phyloP scores from a whole-genome alignment of 1,284 basidiomycete genomes.

The Cronartium ribicola region DNA sequence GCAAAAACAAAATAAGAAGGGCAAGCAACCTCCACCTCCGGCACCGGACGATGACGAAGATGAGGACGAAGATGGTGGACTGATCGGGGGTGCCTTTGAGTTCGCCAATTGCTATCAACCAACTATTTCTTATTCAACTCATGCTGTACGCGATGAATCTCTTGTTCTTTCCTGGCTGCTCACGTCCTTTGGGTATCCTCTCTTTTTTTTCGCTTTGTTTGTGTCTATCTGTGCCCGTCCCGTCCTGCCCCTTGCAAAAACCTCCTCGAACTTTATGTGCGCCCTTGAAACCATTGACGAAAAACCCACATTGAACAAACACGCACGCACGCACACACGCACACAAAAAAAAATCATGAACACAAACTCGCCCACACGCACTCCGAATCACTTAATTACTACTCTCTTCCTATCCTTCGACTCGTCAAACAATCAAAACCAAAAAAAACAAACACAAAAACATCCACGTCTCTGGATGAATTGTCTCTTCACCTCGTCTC shows the following conservation, averaged over 20 bases:
- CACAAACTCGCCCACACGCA: no score
- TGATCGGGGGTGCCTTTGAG: conserved; percentile 10
- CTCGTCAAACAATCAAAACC: no score
- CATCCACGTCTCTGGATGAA: no score
- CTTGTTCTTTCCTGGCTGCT: conserved; percentile 8
- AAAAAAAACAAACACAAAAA: no score
- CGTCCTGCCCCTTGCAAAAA: neutral
- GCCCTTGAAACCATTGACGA: no score
- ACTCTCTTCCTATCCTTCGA: neutral
- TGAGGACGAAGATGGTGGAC: conserved; percentile 2
- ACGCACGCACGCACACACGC: no score
- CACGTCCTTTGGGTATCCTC: conserved; percentile 8
- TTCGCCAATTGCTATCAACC: conserved; percentile 4
- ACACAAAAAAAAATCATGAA: no score
- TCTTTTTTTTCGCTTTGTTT: neutral
- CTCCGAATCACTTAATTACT: neutral
- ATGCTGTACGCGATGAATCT: conserved; percentile 9
- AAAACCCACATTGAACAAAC: no score
- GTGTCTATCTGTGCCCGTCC: conserved; percentile 3
- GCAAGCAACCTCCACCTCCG: conserved; percentile 1
- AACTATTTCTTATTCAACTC: conserved; percentile 5
- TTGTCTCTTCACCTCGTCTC: no score
- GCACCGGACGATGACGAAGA: conserved; percentile 3
- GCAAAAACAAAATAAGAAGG: conserved; percentile 3
- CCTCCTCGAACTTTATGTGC: no score